phyloP scores from a whole-genome alignment of 2,329 filamentous ascomycete genomes.

The Trichoderma afroharzianum region DNA sequence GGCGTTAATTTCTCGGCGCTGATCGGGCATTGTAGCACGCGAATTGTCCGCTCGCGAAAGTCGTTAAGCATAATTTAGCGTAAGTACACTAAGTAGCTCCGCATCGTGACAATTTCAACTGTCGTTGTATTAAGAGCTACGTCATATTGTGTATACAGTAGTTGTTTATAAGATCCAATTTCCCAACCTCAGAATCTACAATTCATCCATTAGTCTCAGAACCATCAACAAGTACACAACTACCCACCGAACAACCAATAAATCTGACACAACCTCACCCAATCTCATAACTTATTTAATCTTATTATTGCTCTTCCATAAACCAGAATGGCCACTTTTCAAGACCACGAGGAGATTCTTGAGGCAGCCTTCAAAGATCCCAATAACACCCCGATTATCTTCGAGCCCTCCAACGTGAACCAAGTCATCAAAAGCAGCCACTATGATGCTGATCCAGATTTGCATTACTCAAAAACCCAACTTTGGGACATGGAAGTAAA shows the following conservation, averaged over 20 bases:
- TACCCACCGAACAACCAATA: background rate
- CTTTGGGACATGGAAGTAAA: conserved; percentile 22
- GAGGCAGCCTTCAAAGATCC: conserved; percentile 16
- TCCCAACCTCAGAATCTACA: background rate
- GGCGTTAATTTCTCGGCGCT: background rate
- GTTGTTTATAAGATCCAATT: background rate
- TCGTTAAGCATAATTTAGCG: background rate
- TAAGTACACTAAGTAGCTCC: background rate
- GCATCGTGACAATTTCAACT: background rate
- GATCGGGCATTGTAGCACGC: background rate
- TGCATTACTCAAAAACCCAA: conserved; percentile 21
- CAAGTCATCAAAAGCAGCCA: conserved; percentile 13
- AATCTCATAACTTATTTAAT: background rate
- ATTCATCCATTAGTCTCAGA: background rate
- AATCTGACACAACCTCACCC: background rate
- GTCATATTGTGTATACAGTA: background rate
- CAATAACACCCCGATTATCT: conserved; percentile 16
- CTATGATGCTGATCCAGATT: conserved; percentile 19
- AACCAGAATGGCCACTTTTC: background rate
- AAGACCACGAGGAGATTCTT: conserved; percentile 18
- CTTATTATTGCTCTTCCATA: background rate
- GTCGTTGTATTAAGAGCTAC: background rate
- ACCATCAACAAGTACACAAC: background rate
- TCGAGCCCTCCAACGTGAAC: conserved; percentile 19
- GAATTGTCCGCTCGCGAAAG: background rate